A percentile compares a stretch with the other conserved stretches of the same genome.
phyloP scores from a whole-genome alignment of 805 yeast species.

The Candida golubevii region DNA sequence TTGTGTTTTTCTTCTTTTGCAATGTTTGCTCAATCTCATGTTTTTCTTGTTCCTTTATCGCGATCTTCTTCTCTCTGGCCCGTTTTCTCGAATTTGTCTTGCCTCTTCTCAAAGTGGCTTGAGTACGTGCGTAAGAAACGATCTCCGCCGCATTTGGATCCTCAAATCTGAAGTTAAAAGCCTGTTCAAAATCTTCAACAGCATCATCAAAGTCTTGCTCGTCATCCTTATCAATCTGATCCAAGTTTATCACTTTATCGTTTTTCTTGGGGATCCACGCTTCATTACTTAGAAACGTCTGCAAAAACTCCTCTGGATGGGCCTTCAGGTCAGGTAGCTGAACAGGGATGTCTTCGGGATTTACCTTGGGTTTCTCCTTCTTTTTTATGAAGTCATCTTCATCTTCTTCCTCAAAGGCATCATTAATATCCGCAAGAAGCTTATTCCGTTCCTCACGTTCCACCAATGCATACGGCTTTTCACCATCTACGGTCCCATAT shows the following conservation, averaged over 20 bases:
- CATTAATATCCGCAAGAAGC: slow-evolving; percentile 72
- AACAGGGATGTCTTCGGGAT: slow-evolving; percentile 18
- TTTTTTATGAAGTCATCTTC: slow-evolving; percentile 56
- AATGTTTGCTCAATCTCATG: slow-evolving; percentile 55
- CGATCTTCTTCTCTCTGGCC: slow-evolving; percentile 69
- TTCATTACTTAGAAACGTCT: slow-evolving; percentile 65
- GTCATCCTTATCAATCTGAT: slow-evolving; percentile 48
- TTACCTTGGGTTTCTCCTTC: slow-evolving; percentile 36
- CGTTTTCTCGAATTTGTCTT: slow-evolving; percentile 71
- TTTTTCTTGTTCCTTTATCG: slow-evolving; percentile 47
- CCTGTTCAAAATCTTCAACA: slow-evolving; percentile 85
- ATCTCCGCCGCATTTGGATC: slow-evolving; percentile 89
- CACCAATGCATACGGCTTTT: slow-evolving; percentile 68
- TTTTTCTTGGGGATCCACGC: slow-evolving; percentile 86
- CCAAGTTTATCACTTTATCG: slow-evolving; percentile 53
- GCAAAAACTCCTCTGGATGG: slow-evolving; percentile 66
- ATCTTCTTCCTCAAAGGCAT: slow-evolving; percentile 47
- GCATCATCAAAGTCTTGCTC: slow-evolving; percentile 90
- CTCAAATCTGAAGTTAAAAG: slow-evolving; percentile 92
- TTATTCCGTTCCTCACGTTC: slow-evolving; percentile 71
- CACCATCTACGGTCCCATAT: slow-evolving; percentile 43
- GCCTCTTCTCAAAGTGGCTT: slow-evolving; percentile 85
- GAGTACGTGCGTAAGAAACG: slow-evolving; percentile 90
- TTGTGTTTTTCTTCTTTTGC: slow-evolving; percentile 67
- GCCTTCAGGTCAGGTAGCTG: slow-evolving; percentile 54